Conservation (phyloP, 495 filamentous ascomycete genomes). For the Stereocaulon alpinum region DNA sequence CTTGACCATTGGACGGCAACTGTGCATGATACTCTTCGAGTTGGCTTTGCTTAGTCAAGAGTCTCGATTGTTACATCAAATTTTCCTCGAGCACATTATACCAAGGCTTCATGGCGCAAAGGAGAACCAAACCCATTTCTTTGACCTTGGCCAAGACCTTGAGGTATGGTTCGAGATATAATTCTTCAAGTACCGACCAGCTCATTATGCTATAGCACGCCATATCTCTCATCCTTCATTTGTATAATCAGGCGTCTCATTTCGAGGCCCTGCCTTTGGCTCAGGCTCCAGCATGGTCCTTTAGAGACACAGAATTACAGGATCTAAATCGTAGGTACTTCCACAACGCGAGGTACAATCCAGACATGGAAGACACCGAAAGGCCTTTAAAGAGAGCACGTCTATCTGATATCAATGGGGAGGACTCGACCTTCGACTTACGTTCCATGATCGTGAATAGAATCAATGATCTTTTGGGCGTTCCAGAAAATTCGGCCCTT, state of each 20-base stretch:
- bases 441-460: constrained; percentile 3
- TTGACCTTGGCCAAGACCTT: constrained; percentile 18
- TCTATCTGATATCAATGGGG: background rate
- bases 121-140: constrained; percentile 4
- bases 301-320: constrained; percentile 12
- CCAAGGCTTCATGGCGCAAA: constrained; percentile 13
- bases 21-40: constrained; percentile 10
- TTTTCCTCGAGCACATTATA: background rate
- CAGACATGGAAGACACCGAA: constrained; percentile 9
- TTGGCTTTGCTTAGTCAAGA: background rate
- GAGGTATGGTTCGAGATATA: constrained; percentile 17
- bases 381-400: constrained; percentile 14
- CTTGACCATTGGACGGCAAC: background rate
- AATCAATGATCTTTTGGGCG: constrained; percentile 9
- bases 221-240: background rate
- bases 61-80: background rate
- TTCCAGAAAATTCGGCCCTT: background rate
- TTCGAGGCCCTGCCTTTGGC: background rate
- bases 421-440: background rate
- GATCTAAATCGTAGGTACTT: constrained; percentile 7
- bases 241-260: background rate
- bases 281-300: background rate
- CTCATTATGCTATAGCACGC: background rate
- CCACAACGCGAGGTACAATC: constrained; percentile 5
- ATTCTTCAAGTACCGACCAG: background rate